Evolutionary conservation across 2,329 filamentous ascomycete species (phyloP).

Genomic region (Diaporthe longicolla): DNA sequence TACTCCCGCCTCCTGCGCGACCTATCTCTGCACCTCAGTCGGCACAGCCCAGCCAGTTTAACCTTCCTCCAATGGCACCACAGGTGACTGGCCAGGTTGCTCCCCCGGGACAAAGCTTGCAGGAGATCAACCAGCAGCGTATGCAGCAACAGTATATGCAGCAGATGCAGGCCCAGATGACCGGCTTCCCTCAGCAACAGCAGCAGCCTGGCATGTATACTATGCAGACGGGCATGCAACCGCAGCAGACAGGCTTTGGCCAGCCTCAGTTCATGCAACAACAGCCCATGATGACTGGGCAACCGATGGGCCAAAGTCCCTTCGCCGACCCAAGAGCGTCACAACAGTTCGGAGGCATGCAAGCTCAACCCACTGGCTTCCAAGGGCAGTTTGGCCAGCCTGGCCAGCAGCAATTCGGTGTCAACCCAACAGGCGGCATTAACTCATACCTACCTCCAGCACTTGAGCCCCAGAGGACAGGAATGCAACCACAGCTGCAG

Average conservation of each 20-base stretch:
- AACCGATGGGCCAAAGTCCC: conserved; percentile 58
- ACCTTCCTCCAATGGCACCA: conserved; percentile 81
- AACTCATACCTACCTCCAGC: conserved; percentile 72
- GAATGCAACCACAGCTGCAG: conserved; percentile 57
- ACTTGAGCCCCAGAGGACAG: conserved; percentile 72
- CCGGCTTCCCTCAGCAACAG: conserved; percentile 56
- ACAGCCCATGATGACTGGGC: conserved; percentile 54
- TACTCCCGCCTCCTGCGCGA: conserved; percentile 82
- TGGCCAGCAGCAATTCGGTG: conserved; percentile 61
- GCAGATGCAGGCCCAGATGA: conserved; percentile 59
- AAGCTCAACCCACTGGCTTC: conserved; percentile 77
- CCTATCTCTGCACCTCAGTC: conserved; percentile 91
- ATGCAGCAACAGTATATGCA: conserved; percentile 70
- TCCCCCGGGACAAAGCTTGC: conserved; percentile 81
- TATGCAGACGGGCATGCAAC: conserved; percentile 63
- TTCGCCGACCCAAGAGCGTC: conserved; percentile 56
- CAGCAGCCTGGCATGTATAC: conserved; percentile 59
- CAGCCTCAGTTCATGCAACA: conserved; percentile 60
- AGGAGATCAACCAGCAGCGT: conserved; percentile 78
- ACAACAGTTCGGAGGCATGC: conserved; percentile 63
- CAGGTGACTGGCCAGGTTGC: conserved; percentile 88
- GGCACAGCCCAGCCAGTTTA: conserved; percentile 80
- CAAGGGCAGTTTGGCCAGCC: conserved; percentile 54
- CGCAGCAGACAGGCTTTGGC: conserved; percentile 55
- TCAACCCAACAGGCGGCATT: conserved; percentile 58